Evolutionary conservation across 2,329 filamentous ascomycete species (phyloP).

Genomic region (Colletotrichum cuscutae): DNA sequence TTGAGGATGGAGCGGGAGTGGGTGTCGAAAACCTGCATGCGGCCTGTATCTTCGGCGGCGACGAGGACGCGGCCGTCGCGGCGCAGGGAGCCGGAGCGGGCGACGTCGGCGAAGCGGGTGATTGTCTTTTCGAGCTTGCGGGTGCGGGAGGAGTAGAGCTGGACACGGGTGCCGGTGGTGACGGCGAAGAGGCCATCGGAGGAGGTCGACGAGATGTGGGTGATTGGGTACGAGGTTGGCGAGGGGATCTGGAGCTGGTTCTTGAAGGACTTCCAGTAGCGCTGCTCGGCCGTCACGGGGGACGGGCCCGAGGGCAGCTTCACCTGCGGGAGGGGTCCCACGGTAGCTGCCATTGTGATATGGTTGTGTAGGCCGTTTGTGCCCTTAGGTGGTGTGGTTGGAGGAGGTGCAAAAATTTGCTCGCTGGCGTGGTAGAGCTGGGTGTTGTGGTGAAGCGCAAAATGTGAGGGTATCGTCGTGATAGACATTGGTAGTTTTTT

Average conservation of each 20-base stretch:
- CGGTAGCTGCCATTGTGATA: slow-evolving; percentile 81
- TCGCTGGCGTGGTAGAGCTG: too few relatives aligned
- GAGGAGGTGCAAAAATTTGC: background rate
- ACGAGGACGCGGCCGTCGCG: slow-evolving; percentile 89
- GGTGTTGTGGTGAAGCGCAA: background rate
- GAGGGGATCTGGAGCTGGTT: slow-evolving; percentile 91
- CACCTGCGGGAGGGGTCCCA: slow-evolving; percentile 81
- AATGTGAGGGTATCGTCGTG: slow-evolving; percentile 27
- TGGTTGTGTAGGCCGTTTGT: background rate
- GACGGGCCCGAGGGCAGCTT: slow-evolving; percentile 87
- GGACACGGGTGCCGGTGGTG: slow-evolving; percentile 92
- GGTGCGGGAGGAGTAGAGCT: slow-evolving; percentile 92
- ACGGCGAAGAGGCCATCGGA: slow-evolving; percentile 84
- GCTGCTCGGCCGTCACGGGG: slow-evolving; percentile 88
- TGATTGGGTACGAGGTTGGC: slow-evolving; percentile 88
- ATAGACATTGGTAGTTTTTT: slow-evolving; percentile 20
- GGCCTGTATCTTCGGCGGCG: slow-evolving; percentile 90
- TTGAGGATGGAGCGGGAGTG: slow-evolving; percentile 89
- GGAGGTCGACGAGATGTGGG: slow-evolving; percentile 79
- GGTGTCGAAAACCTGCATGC: slow-evolving; percentile 95
- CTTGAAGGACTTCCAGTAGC: slow-evolving; percentile 96
- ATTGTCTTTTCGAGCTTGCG: slow-evolving; percentile 94
- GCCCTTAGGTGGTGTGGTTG: background rate
- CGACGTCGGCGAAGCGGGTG: slow-evolving; percentile 90
- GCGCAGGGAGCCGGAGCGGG: slow-evolving; percentile 88